These are phyloP conservation scores for Pilaira anomala DNA, from an alignment of 192 early-diverging fungal genomes.

Conservation along the genomic window DNA sequence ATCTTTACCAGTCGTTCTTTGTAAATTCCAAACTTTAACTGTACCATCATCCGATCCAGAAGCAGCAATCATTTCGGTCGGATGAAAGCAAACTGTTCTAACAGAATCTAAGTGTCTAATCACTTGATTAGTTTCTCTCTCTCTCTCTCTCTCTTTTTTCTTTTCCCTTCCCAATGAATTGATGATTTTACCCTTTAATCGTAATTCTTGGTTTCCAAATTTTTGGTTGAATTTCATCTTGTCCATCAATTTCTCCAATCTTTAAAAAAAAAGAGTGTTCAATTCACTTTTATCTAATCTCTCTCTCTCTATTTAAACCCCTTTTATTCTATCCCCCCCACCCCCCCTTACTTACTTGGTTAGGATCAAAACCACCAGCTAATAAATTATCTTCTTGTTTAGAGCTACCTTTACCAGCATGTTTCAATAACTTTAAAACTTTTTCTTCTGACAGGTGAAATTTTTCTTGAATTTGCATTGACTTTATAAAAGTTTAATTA, in stretches of 20 bases:
- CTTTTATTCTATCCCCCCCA: background rate
- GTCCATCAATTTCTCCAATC: slow-evolving; percentile 33
- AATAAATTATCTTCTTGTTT: slow-evolving; percentile 11
- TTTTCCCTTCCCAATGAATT: background rate
- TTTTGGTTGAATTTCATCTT: slow-evolving; percentile 33
- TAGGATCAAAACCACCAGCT: slow-evolving; percentile 1
- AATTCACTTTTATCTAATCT: too few species aligned
- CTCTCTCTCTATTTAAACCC: background rate
- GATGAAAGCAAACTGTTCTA: slow-evolving; percentile 58
- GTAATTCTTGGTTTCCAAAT: slow-evolving; percentile 62
- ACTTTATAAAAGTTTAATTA: slow-evolving; percentile 21
- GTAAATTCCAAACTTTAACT: slow-evolving; percentile 73
- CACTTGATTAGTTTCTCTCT: background rate
- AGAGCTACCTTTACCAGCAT: slow-evolving; percentile 27
- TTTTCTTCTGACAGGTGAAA: slow-evolving; percentile 52
- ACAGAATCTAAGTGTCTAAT: slow-evolving; percentile 71
- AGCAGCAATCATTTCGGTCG: slow-evolving; percentile 50
- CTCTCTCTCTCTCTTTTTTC: too few species aligned
- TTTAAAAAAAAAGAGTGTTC: background rate
- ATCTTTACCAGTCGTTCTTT: slow-evolving; percentile 34
- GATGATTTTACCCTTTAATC: slow-evolving; percentile 56
- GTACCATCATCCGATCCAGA: slow-evolving; percentile 82
- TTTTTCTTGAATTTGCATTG: slow-evolving; percentile 51
- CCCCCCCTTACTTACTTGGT: slow-evolving; percentile 7
- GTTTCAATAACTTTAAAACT: slow-evolving; percentile 46